Evolutionary conservation across 2,329 filamentous ascomycete species (phyloP), one percentile per base, ranked within the genome.

Genomic region (Aureobasidium leucospermi): DNA sequence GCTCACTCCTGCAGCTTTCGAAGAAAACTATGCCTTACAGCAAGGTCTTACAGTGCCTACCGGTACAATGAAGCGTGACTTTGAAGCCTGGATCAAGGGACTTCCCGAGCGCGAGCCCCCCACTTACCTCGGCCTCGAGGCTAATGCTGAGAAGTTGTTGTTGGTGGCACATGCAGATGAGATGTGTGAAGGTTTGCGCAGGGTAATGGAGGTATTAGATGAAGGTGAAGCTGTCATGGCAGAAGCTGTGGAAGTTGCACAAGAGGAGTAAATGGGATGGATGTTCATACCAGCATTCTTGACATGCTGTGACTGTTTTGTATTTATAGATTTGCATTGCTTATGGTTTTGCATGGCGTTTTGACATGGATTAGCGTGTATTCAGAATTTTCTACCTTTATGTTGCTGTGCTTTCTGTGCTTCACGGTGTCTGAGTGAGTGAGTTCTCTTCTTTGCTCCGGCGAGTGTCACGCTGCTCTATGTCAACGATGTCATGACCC

Each of bases 61-160:
- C 46, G 87, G 89, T 43, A 96, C 92, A 1, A 85, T 84, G 51
- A 84, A 96, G 70, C 84, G 86, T 63, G 90, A 96, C 68, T 97
- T 97, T 71, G 86, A 88, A 74, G 81, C 82, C 39, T 99, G 95
- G 95, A 90, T 99, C 63, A 89, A 96, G 67, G 85, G 84, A 62
- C 79, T 99, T 63, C 94, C 94, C 0, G 94, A 99, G 80, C 85
- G 94, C 67, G 94, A 99, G 74, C 95, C 95, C 31, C 94, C 94
- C 4, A 96, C 91, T 0, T 99, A 96, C 71, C 80, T 99, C 15
- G 95, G 94, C 23, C 75, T 99, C 65, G 94, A 94, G 38, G 90
- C 90, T 31, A 96, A 99, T 72, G 94, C 94, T 19, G 94, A 99
- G 84, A 99, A 97, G 76, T 72, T 99, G 70, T 75, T 99, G 67